Evolutionary conservation across 139 green algal genomes (phyloP).

Genomic region (Tetradesmus obliquus): DNA sequence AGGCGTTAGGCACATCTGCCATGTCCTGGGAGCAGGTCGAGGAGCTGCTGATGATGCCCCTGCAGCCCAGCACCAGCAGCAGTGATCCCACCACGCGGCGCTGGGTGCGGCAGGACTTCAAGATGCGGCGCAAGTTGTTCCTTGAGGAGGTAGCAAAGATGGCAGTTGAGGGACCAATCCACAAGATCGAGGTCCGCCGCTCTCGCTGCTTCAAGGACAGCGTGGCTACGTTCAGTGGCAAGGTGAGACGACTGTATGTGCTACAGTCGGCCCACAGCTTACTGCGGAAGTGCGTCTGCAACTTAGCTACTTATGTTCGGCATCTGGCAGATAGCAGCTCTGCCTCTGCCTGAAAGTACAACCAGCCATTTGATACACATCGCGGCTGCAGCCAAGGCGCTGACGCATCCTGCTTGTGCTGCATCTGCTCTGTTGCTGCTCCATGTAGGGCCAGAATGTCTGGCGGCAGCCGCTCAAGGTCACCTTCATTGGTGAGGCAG

Average conservation of each 20-base stretch:
- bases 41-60: conserved; percentile 71
- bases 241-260: conserved; percentile 33
- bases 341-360: not conserved
- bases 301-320: not conserved
- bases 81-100: conserved; percentile 49
- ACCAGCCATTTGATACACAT: not conserved
- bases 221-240: conserved; percentile 54
- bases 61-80: conserved; percentile 57
- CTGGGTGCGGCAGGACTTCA: conserved; percentile 75
- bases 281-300: not conserved
- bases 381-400: not conserved
- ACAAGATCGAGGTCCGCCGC: conserved; percentile 70
- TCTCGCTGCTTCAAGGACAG: conserved; percentile 66
- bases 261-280: not conserved
- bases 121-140: conserved; percentile 67
- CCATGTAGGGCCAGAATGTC: conserved; percentile 53
- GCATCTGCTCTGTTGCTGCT: not conserved
- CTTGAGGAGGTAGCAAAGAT: conserved; percentile 74
- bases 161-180: conserved; percentile 64
- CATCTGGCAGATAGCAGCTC: not conserved
- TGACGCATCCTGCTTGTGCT: not conserved
- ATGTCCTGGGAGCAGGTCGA: conserved; percentile 74
- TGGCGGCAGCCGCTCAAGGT: conserved; percentile 65
- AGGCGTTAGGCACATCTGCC: conserved; percentile 49
- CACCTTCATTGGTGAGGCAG: conserved; percentile 69